phyloP scores from a whole-genome alignment of 495 filamentous ascomycete species.

The Rostrohypoxylon terebratum region DNA sequence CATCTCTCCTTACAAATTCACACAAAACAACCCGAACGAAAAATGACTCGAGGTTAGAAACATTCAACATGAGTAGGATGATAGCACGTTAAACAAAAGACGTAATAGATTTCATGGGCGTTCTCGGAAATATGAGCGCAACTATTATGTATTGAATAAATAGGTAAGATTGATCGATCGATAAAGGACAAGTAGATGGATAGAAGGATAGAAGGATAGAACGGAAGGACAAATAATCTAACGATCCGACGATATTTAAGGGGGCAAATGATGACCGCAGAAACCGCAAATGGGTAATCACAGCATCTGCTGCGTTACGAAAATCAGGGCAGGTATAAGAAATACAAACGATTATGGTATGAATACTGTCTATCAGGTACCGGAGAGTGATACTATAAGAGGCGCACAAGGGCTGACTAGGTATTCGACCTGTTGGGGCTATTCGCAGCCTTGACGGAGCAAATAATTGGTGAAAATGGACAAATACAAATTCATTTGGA shows the following conservation, averaged over 20 bases:
- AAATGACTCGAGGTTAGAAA: constrained; percentile 12
- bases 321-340: constrained; percentile 41
- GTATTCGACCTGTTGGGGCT: constrained; percentile 5
- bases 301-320: constrained; percentile 44
- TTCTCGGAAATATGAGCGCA: constrained; percentile 19
- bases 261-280: constrained; percentile 24
- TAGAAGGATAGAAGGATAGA: constrained; percentile 5
- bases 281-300: constrained; percentile 39
- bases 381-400: neutral
- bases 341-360: constrained; percentile 8
- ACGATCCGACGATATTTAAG: constrained; percentile 28
- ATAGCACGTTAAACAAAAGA: constrained; percentile 16
- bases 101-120: neutral
- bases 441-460: constrained; percentile 8
- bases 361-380: constrained; percentile 1
- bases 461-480: constrained; percentile 15
- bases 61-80: constrained; percentile 14
- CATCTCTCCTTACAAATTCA: constrained; percentile 34
- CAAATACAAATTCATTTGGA: constrained; percentile 25
- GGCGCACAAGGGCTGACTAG: neutral
- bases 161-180: constrained; percentile 9
- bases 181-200: neutral
- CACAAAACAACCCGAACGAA: constrained; percentile 9
- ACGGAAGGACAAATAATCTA: neutral
- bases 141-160: constrained; percentile 32